Base-by-base conservation (phyloP, 2,329 filamentous ascomycete species). In the Ophiostoma ulmi region DNA sequence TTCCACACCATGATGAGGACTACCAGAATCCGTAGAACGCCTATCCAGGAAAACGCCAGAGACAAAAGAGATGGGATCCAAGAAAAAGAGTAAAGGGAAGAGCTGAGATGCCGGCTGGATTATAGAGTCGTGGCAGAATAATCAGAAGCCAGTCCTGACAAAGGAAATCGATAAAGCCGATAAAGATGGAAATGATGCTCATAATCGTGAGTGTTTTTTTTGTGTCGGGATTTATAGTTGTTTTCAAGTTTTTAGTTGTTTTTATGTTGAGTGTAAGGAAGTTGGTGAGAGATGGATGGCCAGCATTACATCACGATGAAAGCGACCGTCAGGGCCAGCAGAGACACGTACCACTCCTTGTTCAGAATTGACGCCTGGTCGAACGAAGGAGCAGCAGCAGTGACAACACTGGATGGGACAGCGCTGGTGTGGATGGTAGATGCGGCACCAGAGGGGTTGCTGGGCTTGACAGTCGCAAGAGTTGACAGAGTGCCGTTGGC, bases 271-370 rank as follows among this genome's bases (percentile, higher is more conserved):
- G 26, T 58, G 22, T 61, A 26, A 22, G 55, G 1, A 5, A 52
- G 5, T n/a, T 22, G 3, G 36, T 67, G 63, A 36, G 1, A 48
- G 17, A n/a, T 39, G 17, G 14, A 13, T 36, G 36, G 8, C 14
- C 6, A n/a, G 22, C 38, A n/a, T 48, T 72, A 72, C 66, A 69
- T 20, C n/a, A 72, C 7, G 26, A 72, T 31, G 67, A 72, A 70
- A 17, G 69, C 71, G 5, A 72, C 67, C 38, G 71, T 67, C 67
- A 70, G 44, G 6, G 63, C 69, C 38, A 69, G 36, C 36, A 72
- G 58, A 5, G 69, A 70, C 44, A 72, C 22, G 67, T 70, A 72
- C 71, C 69, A 70, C 67, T 67, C 67, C 48, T 70, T 70, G 71
- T 38, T n/a, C 44, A 65, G 11, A n/a, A 70, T 31, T 36, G 69